Evolutionary conservation across 1,139 yeast species (phyloP).

Genomic region (Yamadazyma diddensiae): DNA sequence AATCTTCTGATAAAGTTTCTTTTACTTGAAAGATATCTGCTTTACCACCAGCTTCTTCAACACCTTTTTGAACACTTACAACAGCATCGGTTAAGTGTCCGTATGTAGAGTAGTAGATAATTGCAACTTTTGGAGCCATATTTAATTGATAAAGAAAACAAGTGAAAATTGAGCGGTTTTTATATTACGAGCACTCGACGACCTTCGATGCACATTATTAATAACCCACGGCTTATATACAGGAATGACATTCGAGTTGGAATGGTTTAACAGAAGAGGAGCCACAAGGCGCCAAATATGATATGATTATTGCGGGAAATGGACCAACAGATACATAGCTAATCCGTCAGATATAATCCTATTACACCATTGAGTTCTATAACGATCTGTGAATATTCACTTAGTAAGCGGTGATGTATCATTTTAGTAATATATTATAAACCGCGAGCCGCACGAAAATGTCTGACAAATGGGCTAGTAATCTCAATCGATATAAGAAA

Average conservation of each 20-base stretch:
- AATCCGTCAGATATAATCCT: not conserved
- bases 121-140: conserved; percentile 36
- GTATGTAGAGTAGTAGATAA: conserved; percentile 59
- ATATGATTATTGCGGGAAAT: too few relatives aligned
- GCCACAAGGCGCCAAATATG: too few relatives aligned
- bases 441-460: not conserved
- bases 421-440: not conserved
- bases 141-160: not conserved
- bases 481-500: not conserved
- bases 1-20: conserved; percentile 47
- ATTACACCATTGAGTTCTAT: not conserved
- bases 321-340: too few relatives aligned
- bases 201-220: not conserved
- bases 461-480: not conserved
- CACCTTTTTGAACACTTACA: conserved; percentile 39
- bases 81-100: conserved; percentile 59
- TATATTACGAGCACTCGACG: not conserved
- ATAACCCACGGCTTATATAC: not conserved
- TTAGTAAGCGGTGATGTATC: not conserved
- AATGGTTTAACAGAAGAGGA: not conserved
- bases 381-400: not conserved
- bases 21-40: conserved; percentile 45
- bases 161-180: too few relatives aligned
- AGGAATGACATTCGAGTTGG: not conserved
- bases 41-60: conserved; percentile 33